phyloP scores from a whole-genome alignment of 257 asterid species.

The Capsicum rhomboideum region DNA sequence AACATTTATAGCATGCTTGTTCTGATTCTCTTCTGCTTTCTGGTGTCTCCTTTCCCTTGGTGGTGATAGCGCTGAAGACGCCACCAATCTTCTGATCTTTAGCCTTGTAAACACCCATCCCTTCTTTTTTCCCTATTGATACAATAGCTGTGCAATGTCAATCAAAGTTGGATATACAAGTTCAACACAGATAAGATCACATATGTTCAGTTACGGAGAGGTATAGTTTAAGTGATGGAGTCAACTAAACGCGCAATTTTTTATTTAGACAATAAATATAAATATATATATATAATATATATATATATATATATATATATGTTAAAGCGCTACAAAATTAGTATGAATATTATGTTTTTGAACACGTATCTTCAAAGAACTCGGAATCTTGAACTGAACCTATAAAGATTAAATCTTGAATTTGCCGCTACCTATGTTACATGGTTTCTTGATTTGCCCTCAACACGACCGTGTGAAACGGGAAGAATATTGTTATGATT shows the following conservation, averaged over 20 bases:
- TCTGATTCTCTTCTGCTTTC: slow-evolving; percentile 17
- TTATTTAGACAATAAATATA: too few species aligned
- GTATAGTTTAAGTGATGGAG: too few species aligned
- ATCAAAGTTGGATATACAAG: not conserved
- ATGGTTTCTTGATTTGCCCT: too few species aligned
- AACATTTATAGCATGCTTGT: not conserved
- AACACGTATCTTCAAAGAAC: not conserved
- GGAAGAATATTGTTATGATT: too few species aligned
- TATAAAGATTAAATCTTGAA: not conserved
- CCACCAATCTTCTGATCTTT: slow-evolving; percentile 32
- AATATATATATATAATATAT: too few species aligned
- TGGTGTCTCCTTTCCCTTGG: slow-evolving; percentile 23
- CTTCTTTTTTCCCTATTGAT: slow-evolving; percentile 45
- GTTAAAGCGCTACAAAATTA: not conserved
- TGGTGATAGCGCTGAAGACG: slow-evolving; percentile 19
- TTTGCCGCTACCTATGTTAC: not conserved
- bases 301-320: too few species aligned
- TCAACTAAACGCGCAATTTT: too few species aligned
- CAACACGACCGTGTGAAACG: not conserved
- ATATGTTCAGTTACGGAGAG: too few species aligned
- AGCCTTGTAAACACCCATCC: slow-evolving; percentile 50
- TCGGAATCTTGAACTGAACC: not conserved
- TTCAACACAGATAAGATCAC: not conserved
- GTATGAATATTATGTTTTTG: not conserved
- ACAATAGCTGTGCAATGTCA: not conserved